Evolutionary conservation across 495 filamentous ascomycete species (phyloP).

Genomic region (Jackrogersella multiformis): DNA sequence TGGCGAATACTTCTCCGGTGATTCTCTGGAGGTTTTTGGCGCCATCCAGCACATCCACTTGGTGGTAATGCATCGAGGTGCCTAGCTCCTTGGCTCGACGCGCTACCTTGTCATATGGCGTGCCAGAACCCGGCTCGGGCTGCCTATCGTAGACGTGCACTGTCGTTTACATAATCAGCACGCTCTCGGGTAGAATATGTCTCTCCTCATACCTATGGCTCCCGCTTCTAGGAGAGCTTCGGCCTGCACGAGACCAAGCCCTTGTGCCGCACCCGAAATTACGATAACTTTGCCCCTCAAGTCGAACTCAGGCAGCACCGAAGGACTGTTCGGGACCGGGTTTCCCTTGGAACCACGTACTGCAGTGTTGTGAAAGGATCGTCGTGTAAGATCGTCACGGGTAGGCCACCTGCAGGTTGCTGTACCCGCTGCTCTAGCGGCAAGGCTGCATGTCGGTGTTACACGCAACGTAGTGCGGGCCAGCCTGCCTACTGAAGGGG

Average conservation of each 20-base stretch:
- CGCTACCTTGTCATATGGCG: slow-evolving; percentile 67
- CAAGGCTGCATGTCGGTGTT: slow-evolving; percentile 15
- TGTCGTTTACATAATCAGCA: slow-evolving; percentile 31
- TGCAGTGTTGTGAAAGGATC: slow-evolving; percentile 24
- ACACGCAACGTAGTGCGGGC: slow-evolving; percentile 26
- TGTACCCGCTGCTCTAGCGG: slow-evolving; percentile 11
- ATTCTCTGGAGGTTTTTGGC: slow-evolving; percentile 71
- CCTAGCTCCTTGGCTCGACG: slow-evolving; percentile 73
- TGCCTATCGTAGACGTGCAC: slow-evolving; percentile 69
- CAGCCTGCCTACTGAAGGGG: slow-evolving; percentile 33
- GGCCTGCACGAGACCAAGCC: slow-evolving; percentile 80
- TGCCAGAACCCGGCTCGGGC: slow-evolving; percentile 50
- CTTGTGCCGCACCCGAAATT: slow-evolving; percentile 81
- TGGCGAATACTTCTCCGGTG: slow-evolving; percentile 72
- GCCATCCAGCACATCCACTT: slow-evolving; percentile 81
- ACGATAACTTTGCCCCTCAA: slow-evolving; percentile 79
- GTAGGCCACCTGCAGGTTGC: slow-evolving; percentile 9
- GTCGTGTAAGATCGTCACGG: slow-evolving; percentile 13
- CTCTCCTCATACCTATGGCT: slow-evolving; percentile 60
- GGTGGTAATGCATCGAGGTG: slow-evolving; percentile 78
- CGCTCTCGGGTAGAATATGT: background rate
- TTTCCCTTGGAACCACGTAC: slow-evolving; percentile 6
- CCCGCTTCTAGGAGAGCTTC: slow-evolving; percentile 84
- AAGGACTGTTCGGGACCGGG: slow-evolving; percentile 1
- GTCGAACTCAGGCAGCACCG: slow-evolving; percentile 77